A percentile compares a stretch with the other conserved stretches of the same genome.
phyloP scores from a whole-genome alignment of 805 yeast genomes.

The Tetrapisispora arboricola region DNA sequence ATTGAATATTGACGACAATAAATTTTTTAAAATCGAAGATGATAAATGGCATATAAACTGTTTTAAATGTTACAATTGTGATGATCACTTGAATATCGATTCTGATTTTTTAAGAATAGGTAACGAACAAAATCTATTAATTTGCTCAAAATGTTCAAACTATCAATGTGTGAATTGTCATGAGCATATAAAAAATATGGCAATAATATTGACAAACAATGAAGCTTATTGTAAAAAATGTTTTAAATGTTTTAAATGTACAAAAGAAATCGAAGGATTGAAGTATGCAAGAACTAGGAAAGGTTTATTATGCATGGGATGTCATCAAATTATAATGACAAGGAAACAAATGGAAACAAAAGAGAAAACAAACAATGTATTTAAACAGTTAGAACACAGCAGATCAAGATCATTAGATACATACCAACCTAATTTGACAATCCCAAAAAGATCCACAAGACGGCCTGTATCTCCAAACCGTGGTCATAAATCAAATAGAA shows the following conservation, averaged over 20 bases:
- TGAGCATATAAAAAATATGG: conserved; percentile 82
- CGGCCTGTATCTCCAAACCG: conserved; percentile 16
- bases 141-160: conserved; percentile 85
- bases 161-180: conserved; percentile 67
- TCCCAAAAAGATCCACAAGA: conserved; percentile 16
- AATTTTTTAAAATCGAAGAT: conserved; percentile 88
- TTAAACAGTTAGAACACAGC: neutral
- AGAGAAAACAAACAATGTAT: conserved; percentile 9
- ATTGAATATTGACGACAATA: conserved; percentile 67
- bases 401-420: conserved; percentile 5
- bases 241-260: conserved; percentile 83
- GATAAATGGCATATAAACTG: conserved; percentile 94
- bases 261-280: conserved; percentile 73
- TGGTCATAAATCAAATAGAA: neutral
- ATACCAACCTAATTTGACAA: conserved; percentile 1
- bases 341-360: conserved; percentile 44
- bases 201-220: conserved; percentile 65
- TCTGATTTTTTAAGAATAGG: conserved; percentile 53
- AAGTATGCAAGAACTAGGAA: conserved; percentile 88
- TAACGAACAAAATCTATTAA: conserved; percentile 33
- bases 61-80: conserved; percentile 81
- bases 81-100: conserved; percentile 66
- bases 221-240: conserved; percentile 89
- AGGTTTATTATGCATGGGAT: conserved; percentile 85
- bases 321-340: conserved; percentile 76